phyloP scores from a whole-genome alignment of 805 yeast genomes.

The Lipomyces orientalis region DNA sequence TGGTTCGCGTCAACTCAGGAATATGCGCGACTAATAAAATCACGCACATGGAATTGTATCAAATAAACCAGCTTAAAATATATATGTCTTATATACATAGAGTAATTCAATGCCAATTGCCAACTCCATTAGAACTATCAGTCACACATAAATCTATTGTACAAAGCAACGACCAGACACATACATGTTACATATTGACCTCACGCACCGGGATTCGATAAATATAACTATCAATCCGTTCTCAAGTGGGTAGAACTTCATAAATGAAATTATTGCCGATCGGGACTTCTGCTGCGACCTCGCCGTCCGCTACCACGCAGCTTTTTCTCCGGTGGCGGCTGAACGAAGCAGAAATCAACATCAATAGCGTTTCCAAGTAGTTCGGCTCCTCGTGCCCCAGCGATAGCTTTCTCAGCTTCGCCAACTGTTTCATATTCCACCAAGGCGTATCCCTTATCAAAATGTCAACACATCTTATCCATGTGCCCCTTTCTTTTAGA shows the following conservation, averaged over 20 bases:
- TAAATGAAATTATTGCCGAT: conserved; percentile 10
- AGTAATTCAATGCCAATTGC: not conserved
- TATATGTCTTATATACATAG: not conserved
- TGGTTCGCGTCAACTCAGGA: not conserved
- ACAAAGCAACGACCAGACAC: not conserved
- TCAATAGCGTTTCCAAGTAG: conserved; percentile 46
- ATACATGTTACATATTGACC: not conserved
- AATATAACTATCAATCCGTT: not conserved
- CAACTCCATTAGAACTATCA: not conserved
- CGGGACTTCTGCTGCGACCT: conserved; percentile 35
- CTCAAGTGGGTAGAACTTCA: not conserved
- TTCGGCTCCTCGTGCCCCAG: conserved; percentile 44
- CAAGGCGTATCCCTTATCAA: conserved; percentile 49
- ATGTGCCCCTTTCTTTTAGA: not conserved
- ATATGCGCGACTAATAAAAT: not conserved
- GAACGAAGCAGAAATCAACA: conserved; percentile 51
- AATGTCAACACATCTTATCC: conserved; percentile 10
- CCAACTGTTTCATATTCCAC: conserved; percentile 46
- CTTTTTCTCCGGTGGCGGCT: conserved; percentile 33
- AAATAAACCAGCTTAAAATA: not conserved
- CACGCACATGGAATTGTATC: not conserved
- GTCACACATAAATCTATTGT: not conserved
- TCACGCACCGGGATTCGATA: not conserved
- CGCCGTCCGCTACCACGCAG: conserved; percentile 29
- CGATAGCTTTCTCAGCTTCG: conserved; percentile 48